Base-by-base conservation (phyloP, 345 rosid genomes). In the Salix koriyanagi region DNA sequence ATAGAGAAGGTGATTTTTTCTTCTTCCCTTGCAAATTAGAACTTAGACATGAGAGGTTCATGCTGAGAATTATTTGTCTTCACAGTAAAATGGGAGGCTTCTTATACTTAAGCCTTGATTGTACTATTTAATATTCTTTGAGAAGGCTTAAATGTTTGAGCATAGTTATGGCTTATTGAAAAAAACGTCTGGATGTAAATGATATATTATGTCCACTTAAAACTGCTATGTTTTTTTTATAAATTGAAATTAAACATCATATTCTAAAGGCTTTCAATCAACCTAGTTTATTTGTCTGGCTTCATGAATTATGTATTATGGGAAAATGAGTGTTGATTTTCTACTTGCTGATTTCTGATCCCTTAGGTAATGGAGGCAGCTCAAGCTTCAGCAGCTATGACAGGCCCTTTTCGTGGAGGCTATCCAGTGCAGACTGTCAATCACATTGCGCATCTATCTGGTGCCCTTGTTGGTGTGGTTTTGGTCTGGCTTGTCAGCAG, bases 351-450 rank as follows among this genome's bases (percentile, higher is more conserved):
- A 71, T 26, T 21, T 84, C 74, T 75, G 79, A 23, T 54, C 42
- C 65, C 15, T 65, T 81, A 90, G 96, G 97, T 94, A 72, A 90
- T 94, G 97, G 96, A 94, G 83, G 98, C 98, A 73, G 95, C 98
- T 48, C 97, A 92, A 77, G 91, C 97, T 65, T 92, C 98, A 9
- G 90, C 94, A 30, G 92, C 92, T 64, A 68, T 90, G 78, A 85
- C 94, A 25, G 86, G 91, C 70, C 66, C 85, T 58, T 83, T 83
- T 42, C 79, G 73, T 9, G 94, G 94, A 76, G 88, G 86, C 77
- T 84, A 83, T 67, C 73, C 90, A 4, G 60, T 91, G 81, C 97
- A 92, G 84, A 83, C 90, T 62, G 92, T 94, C 76, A 94, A 94
- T 81, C 97, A 92, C 84, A 86, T 91, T 75, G 97, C 97, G 0